Evolutionary conservation across 495 filamentous ascomycete species (phyloP), one percentile per base, ranked within the genome.

Genomic region (Thermothielavioides terrestris): DNA sequence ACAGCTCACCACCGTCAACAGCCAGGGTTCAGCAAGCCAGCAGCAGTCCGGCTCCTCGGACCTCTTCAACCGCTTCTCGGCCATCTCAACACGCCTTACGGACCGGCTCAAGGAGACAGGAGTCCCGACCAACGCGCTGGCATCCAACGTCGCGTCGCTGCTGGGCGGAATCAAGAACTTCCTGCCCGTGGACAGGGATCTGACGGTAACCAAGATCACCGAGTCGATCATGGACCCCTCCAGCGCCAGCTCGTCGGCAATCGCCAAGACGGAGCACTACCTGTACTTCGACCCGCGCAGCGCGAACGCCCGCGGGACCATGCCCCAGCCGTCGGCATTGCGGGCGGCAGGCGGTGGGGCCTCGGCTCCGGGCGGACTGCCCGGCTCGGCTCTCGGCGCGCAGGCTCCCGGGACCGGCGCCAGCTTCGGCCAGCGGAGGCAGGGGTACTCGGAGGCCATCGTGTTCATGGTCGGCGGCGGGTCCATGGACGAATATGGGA

Each of bases 151-250:
- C 59, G 94, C 97, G 57, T 89, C 82, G 21, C 80, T 99, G 25
- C 89, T 99, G 53, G 89, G 88, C n/a, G 91, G 94, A 30, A 91
- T 99, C 69, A 97, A 97, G 72, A 97, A 96, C 66, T 95, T 98
- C 73, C 73, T 98, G 3, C 94, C 94, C 1, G 88, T 81, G 10
- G 92, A 99, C 68, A 86, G 89, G 58, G 94, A 99, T 61, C 77
- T 96, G 4, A 99, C 94, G 0, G 77, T 97, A 35, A 97, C 94
- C 42, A 95, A 97, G 67, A 96, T 99, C 62, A 89, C 89, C 10
- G 94, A 99, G 62, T 94, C 89, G 0, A 83, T 99, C 61, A 99
- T 99, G 94, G 94, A 99, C 63, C 94, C 94, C 0, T 76, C 87
- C 31, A 76, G 85, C 9, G 91, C 94, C 2, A 89, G 86, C 11